Conservation (phyloP, 2,329 filamentous ascomycete genomes). For the Cytospora leucostoma region DNA sequence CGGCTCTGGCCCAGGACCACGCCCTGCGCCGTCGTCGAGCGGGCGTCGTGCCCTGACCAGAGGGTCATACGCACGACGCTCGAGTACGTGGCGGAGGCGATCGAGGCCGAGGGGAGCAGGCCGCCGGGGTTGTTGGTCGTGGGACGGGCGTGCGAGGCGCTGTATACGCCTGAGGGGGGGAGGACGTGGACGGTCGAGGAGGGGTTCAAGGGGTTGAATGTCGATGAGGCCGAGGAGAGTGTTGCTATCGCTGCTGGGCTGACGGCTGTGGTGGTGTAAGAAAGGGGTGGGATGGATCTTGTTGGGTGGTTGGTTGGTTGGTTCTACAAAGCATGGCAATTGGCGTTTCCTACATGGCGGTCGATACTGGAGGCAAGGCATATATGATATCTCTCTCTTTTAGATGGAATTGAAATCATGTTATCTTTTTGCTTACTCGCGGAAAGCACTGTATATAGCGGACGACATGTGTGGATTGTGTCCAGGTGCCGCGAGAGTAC, state of each 20-base stretch:
- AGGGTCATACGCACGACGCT: conserved; percentile 87
- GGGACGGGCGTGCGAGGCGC: conserved; percentile 77
- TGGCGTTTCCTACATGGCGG: background rate
- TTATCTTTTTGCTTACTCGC: too few relatives aligned
- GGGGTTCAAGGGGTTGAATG: conserved; percentile 74
- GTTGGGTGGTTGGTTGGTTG: background rate
- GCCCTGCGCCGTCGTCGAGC: conserved; percentile 89
- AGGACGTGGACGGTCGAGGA: conserved; percentile 85
- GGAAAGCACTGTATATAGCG: too few relatives aligned
- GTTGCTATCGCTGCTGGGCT: background rate
- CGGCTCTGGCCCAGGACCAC: conserved; percentile 71
- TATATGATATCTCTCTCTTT: too few relatives aligned
- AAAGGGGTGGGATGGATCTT: background rate
- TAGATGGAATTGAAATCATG: too few relatives aligned
- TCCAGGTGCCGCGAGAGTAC: too few relatives aligned
- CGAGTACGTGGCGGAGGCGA: conserved; percentile 73
- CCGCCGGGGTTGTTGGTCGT: conserved; percentile 89
- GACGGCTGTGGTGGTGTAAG: background rate
- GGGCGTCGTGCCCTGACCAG: conserved; percentile 92
- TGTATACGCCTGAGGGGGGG: conserved; percentile 59
- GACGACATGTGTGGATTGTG: too few relatives aligned
- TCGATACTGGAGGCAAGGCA: too few relatives aligned
- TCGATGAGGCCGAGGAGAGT: conserved; percentile 30
- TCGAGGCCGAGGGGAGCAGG: conserved; percentile 85
- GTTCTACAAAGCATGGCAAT: background rate